Conservation (phyloP, 495 filamentous ascomycete species). For the Trichoderma parareesei region DNA sequence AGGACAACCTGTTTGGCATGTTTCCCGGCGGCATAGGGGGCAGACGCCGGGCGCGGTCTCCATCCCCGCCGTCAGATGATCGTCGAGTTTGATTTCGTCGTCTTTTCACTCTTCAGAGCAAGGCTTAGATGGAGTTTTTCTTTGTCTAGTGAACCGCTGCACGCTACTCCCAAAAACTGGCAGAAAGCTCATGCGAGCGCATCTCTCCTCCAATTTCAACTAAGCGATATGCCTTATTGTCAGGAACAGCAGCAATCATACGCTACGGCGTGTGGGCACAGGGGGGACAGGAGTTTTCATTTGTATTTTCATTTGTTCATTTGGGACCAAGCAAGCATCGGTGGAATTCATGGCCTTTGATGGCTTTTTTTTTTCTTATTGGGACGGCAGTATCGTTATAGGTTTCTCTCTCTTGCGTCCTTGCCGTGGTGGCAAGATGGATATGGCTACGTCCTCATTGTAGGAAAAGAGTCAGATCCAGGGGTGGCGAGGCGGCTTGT, state of each 20-base stretch:
- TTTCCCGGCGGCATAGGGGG: background rate
- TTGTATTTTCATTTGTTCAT: background rate
- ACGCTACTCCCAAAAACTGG: background rate
- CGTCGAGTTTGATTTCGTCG: background rate
- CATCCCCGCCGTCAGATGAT: background rate
- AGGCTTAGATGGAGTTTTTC: background rate
- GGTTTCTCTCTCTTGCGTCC: background rate
- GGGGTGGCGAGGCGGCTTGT: background rate
- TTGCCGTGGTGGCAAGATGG: background rate
- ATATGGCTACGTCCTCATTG: background rate
- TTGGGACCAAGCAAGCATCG: background rate
- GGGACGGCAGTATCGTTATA: background rate
- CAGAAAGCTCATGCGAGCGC: background rate
- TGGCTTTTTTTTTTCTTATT: background rate
- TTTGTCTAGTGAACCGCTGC: background rate
- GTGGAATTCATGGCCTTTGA: background rate
- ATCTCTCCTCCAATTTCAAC: background rate
- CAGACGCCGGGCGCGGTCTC: background rate
- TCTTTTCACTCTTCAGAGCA: too few relatives aligned
- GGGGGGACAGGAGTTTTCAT: background rate
- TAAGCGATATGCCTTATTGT: background rate
- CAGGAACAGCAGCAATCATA: background rate
- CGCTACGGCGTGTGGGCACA: background rate
- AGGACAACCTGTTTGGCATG: constrained; percentile 1
- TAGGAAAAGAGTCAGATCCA: background rate